Percentiles rank a stretch among this genome's conserved stretches.
Evolutionary conservation across 345 rosid species (phyloP).

Genomic region (Hibiscus syriacus): DNA sequence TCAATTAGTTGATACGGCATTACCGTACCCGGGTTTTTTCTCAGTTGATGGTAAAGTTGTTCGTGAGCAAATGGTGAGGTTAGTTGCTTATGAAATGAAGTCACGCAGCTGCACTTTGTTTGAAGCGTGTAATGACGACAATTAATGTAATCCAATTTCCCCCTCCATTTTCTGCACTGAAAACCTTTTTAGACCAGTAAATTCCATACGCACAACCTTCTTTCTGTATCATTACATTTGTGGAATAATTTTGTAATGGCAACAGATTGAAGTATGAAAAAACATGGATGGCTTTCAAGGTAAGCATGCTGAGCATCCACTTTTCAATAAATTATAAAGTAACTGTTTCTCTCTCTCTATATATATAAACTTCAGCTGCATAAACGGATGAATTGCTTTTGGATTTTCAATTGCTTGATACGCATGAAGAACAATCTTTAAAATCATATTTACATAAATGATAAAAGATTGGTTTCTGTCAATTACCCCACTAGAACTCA

Average conservation of each 20-base stretch:
- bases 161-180: background rate
- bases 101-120: slow-evolving; percentile 73
- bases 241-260: slow-evolving; percentile 8
- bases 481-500: background rate
- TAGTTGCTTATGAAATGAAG: slow-evolving; percentile 55
- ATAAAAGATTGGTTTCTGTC: background rate
- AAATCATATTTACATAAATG: background rate
- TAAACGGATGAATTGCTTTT: background rate
- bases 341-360: background rate
- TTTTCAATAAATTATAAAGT: slow-evolving; percentile 3
- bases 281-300: background rate
- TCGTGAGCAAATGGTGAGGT: slow-evolving; percentile 36
- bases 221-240: background rate
- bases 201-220: background rate
- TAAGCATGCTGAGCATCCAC: slow-evolving; percentile 2
- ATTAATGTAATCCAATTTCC: slow-evolving; percentile 15
- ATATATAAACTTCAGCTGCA: background rate
- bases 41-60: slow-evolving; percentile 45
- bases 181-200: slow-evolving; percentile 6
- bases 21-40: slow-evolving; percentile 82
- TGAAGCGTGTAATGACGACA: slow-evolving; percentile 41
- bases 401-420: background rate
- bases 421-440: background rate
- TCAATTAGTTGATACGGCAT: slow-evolving; percentile 70
- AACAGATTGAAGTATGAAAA: background rate